phyloP scores from a whole-genome alignment of 2,329 filamentous ascomycete genomes.

The Paraphoma chrysanthemicola region DNA sequence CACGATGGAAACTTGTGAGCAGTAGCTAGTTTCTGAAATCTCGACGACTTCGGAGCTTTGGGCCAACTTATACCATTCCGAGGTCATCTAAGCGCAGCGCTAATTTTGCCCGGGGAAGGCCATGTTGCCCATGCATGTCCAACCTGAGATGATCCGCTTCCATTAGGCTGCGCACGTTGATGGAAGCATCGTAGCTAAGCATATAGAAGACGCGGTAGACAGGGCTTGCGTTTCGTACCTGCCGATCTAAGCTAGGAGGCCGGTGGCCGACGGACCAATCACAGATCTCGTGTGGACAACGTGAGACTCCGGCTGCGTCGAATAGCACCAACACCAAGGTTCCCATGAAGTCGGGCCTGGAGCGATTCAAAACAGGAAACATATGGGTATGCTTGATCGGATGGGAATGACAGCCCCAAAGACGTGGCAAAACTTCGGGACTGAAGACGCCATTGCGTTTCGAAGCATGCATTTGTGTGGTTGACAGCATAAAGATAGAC shows the following conservation, averaged over 20 bases:
- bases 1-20: background rate
- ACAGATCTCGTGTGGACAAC: constrained; percentile 12
- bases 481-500: too few species aligned
- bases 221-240: constrained; percentile 10
- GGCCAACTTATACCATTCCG: background rate
- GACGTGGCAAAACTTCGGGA: too few species aligned
- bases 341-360: background rate
- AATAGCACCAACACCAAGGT: background rate
- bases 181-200: constrained; percentile 1
- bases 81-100: too few species aligned
- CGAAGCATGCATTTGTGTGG: too few species aligned
- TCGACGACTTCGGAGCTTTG: background rate
- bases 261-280: constrained; percentile 15
- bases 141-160: background rate
- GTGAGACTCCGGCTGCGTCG: constrained; percentile 18
- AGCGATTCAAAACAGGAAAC: background rate
- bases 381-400: background rate
- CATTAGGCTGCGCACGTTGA: background rate
- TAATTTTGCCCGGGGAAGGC: too few species aligned
- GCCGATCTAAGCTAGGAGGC: constrained; percentile 15
- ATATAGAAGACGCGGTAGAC: background rate
- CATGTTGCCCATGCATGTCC: too few species aligned
- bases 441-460: too few species aligned
- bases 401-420: background rate
- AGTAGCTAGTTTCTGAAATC: background rate